Percentiles rank a stretch among this genome's conserved stretches.
These are phyloP conservation scores for Phlebiopsis flavidoalba DNA, from an alignment of 768 basidiomycete genomes.

Conservation along the genomic window DNA sequence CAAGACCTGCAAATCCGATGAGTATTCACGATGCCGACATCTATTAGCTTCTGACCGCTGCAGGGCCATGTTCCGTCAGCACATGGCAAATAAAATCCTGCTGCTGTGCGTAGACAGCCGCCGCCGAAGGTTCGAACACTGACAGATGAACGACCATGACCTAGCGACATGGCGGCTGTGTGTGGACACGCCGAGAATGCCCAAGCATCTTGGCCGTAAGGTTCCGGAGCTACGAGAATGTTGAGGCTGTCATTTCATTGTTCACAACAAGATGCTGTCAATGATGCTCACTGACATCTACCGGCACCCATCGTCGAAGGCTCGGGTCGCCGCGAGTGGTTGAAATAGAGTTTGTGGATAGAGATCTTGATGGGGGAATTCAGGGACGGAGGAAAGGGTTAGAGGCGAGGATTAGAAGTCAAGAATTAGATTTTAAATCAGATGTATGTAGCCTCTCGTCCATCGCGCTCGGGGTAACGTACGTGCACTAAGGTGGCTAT, in stretches of 20 bases:
- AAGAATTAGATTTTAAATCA: too few species aligned
- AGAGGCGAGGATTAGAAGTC: too few species aligned
- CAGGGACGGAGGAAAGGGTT: too few species aligned
- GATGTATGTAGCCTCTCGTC: too few species aligned
- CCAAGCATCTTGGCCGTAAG: background rate
- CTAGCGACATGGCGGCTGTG: background rate
- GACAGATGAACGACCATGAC: background rate
- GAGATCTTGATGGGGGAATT: too few species aligned
- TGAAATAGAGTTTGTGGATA: too few species aligned
- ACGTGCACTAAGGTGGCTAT: too few species aligned
- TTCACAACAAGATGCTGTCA: background rate
- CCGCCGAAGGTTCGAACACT: background rate
- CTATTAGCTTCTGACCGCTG: background rate
- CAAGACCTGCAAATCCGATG: background rate
- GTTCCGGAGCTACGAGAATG: background rate
- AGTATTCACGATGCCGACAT: background rate
- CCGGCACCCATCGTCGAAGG: too few species aligned
- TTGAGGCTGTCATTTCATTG: background rate
- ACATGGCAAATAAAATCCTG: background rate
- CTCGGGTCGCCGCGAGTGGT: too few species aligned
- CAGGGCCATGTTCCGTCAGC: background rate
- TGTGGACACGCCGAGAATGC: background rate
- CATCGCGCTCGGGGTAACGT: too few species aligned
- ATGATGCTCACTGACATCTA: background rate
- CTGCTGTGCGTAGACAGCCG: background rate